Evolutionary conservation across 495 filamentous ascomycete species (phyloP).

Genomic region (Penicillium canariense): DNA sequence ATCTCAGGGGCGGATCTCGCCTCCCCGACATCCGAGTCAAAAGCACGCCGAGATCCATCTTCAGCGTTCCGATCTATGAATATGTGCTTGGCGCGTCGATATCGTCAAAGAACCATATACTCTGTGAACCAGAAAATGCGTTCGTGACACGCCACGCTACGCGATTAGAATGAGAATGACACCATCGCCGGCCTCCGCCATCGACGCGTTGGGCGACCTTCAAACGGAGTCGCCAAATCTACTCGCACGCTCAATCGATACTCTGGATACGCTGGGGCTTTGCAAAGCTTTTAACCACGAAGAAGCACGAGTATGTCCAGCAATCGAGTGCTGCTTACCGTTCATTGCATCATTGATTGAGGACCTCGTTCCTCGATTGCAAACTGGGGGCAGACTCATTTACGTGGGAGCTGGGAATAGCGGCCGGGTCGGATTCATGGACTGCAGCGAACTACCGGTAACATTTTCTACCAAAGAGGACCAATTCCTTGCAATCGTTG

Average conservation of each 20-base stretch:
- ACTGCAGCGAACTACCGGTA: slow-evolving; percentile 37
- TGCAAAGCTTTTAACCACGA: slow-evolving; percentile 34
- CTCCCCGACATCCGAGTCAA: background rate
- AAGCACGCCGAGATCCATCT: background rate
- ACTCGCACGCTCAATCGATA: slow-evolving; percentile 28
- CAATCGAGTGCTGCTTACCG: slow-evolving; percentile 29
- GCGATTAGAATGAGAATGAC: background rate
- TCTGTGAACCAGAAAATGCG: background rate
- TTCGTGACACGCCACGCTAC: background rate
- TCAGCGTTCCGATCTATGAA: background rate
- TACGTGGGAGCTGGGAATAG: slow-evolving; percentile 43
- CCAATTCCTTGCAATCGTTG: slow-evolving; percentile 37
- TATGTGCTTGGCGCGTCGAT: background rate
- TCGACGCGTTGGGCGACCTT: slow-evolving; percentile 20
- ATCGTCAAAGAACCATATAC: no score
- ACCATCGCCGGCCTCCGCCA: background rate
- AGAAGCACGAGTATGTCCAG: slow-evolving; percentile 29
- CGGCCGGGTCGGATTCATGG: slow-evolving; percentile 38
- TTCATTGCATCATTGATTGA: slow-evolving; percentile 35
- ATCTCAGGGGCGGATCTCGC: background rate
- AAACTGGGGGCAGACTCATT: slow-evolving; percentile 32
- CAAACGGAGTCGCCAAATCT: slow-evolving; percentile 38
- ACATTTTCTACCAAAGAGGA: slow-evolving; percentile 32
- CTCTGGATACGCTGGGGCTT: slow-evolving; percentile 31
- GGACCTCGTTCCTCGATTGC: slow-evolving; percentile 28